These are phyloP conservation scores for Avena insularis DNA, from an alignment of 176 grass and related monocot genomes.

Conservation along the genomic window DNA sequence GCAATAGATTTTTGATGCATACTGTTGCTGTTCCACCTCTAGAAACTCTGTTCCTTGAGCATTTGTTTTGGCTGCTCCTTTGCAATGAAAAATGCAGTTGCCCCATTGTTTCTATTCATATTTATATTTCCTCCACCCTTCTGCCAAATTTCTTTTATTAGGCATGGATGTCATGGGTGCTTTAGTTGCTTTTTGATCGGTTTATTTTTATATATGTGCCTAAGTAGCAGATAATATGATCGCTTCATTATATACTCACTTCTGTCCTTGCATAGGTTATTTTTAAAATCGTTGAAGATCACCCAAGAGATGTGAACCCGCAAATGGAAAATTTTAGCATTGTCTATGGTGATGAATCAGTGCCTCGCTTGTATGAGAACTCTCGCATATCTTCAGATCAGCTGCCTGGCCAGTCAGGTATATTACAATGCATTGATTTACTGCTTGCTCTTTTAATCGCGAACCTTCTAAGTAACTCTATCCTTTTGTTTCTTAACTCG, in stretches of 20 bases:
- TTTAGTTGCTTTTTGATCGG: conserved; percentile 5
- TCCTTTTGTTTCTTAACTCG: background rate
- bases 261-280: conserved; percentile 72
- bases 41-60: background rate
- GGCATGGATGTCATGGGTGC: background rate
- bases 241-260: background rate
- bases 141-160: conserved; percentile 15
- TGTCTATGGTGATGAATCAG: conserved; percentile 87
- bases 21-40: background rate
- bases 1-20: background rate
- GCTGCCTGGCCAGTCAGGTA: conserved; percentile 86
- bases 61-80: conserved; percentile 1
- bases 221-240: background rate
- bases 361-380: conserved; percentile 90
- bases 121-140: background rate
- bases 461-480: conserved; percentile 20
- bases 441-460: background rate
- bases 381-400: conserved; percentile 93
- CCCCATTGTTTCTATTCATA: background rate
- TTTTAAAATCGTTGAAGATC: conserved; percentile 96
- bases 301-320: conserved; percentile 73
- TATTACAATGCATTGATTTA: conserved; percentile 31
- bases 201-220: background rate
- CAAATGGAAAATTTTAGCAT: conserved; percentile 82
- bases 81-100: background rate